A percentile compares a stretch with the other conserved stretches of the same genome.
Conservation (phyloP, 306 rosid genomes). For the Abrus pulchellus region DNA sequence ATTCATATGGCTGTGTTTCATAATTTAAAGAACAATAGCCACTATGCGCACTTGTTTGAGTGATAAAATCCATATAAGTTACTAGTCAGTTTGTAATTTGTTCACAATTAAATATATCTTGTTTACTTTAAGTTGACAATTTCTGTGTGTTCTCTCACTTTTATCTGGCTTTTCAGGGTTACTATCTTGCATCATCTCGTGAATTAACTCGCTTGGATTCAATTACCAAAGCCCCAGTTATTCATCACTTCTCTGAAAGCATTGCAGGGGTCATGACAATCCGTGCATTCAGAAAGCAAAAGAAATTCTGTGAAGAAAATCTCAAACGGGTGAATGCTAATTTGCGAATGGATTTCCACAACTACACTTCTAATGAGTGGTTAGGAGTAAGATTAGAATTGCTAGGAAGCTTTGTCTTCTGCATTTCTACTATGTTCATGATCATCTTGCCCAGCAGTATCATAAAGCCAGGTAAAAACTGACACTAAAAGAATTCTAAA, state of each 20-base stretch:
- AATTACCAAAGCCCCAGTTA: constrained; percentile 85
- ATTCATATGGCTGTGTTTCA: background rate
- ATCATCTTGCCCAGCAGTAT: constrained; percentile 73
- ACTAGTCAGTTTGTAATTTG: background rate
- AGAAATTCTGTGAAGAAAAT: constrained; percentile 61
- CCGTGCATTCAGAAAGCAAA: constrained; percentile 70
- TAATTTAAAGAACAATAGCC: background rate
- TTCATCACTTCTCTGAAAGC: constrained; percentile 89
- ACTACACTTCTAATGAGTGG: constrained; percentile 78
- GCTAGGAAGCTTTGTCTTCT: constrained; percentile 69
- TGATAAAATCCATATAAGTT: background rate
- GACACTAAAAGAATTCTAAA: background rate
- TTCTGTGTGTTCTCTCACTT: background rate
- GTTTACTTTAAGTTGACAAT: constrained; percentile 11
- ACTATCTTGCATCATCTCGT: constrained; percentile 79
- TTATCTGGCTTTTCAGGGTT: constrained; percentile 53
- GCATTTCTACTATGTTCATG: constrained; percentile 79
- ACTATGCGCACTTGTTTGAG: background rate
- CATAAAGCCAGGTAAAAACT: constrained; percentile 72
- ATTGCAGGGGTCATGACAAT: constrained; percentile 83
- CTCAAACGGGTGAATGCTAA: constrained; percentile 69
- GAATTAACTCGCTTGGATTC: constrained; percentile 81
- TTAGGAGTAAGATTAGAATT: constrained; percentile 78
- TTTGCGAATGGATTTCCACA: constrained; percentile 85
- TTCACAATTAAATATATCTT: background rate